These are phyloP conservation scores for Fraxinus greggii DNA, from an alignment of 305 asterid genomes.

Conservation along the genomic window DNA sequence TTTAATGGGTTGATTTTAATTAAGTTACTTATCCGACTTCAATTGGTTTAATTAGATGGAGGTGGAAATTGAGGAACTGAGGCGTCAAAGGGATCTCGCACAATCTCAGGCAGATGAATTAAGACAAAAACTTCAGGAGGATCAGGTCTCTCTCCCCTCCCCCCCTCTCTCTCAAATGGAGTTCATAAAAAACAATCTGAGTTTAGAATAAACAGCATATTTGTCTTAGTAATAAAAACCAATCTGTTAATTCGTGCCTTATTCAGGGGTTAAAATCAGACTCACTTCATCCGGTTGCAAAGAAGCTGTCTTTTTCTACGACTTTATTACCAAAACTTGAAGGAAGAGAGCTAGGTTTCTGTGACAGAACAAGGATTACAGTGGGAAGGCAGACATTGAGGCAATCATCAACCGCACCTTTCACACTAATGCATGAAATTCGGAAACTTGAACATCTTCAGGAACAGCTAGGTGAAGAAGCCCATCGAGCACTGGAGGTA, in stretches of 20 bases:
- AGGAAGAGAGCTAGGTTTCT: slow-evolving; percentile 41
- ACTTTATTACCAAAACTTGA: slow-evolving; percentile 57
- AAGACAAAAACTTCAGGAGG: slow-evolving; percentile 71
- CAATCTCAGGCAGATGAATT: slow-evolving; percentile 80
- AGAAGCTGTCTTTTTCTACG: slow-evolving; percentile 90
- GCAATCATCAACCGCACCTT: slow-evolving; percentile 91
- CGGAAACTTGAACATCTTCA: slow-evolving; percentile 93
- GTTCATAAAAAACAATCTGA: background rate
- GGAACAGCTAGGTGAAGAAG: slow-evolving; percentile 95
- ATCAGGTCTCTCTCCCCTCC: slow-evolving; percentile 45
- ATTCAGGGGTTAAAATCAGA: slow-evolving; percentile 53
- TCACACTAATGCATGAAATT: slow-evolving; percentile 90
- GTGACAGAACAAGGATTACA: slow-evolving; percentile 52
- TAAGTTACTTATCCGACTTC: slow-evolving; percentile 17
- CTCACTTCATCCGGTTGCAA: slow-evolving; percentile 51
- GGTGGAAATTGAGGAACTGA: slow-evolving; percentile 87
- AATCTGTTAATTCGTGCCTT: background rate
- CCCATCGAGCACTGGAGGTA: slow-evolving; percentile 87
- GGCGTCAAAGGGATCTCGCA: slow-evolving; percentile 90
- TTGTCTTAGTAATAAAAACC: background rate
- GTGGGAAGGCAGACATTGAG: slow-evolving; percentile 74
- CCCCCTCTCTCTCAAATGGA: background rate
- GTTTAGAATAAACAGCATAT: background rate
- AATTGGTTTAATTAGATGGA: slow-evolving; percentile 64
- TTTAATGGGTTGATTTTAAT: background rate